These are phyloP conservation scores for Glomus cerebriforme DNA, from an alignment of 192 early-diverging fungal genomes.

Conservation along the genomic window DNA sequence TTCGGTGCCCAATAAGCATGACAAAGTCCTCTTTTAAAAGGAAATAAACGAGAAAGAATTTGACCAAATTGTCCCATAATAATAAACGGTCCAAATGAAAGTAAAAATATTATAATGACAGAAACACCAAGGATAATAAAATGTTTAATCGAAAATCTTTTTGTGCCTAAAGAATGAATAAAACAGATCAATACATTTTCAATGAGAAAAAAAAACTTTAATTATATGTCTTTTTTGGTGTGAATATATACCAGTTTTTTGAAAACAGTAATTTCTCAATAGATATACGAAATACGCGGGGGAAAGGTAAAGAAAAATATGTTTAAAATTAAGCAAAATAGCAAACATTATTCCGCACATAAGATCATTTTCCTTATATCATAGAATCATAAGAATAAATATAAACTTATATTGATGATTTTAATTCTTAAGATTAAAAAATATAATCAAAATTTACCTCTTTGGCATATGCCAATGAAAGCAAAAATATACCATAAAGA, in stretches of 20 bases:
- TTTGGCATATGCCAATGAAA: constrained; percentile 72
- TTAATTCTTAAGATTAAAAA: neutral
- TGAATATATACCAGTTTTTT: neutral
- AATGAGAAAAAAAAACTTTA: neutral
- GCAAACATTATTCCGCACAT: constrained; percentile 82
- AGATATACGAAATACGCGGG: constrained; percentile 95
- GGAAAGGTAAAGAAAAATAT: constrained; percentile 90
- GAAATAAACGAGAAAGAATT: constrained; percentile 82
- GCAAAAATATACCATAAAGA: constrained; percentile 83
- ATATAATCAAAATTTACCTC: constrained; percentile 28
- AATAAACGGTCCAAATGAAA: constrained; percentile 84
- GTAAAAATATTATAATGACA: constrained; percentile 69
- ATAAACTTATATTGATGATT: neutral
- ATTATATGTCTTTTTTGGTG: neutral
- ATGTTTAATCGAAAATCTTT: constrained; percentile 35
- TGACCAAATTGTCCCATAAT: constrained; percentile 73
- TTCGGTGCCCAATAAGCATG: constrained; percentile 99
- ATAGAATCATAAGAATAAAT: neutral
- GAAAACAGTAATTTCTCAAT: constrained; percentile 70
- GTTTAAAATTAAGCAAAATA: constrained; percentile 92
- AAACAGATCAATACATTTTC: neutral
- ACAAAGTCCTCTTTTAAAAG: constrained; percentile 94
- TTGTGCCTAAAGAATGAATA: neutral
- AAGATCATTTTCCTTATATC: constrained; percentile 55
- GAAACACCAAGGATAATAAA: constrained; percentile 67